phyloP scores from a whole-genome alignment of 306 rosid species.

The Alnus glutinosa region DNA sequence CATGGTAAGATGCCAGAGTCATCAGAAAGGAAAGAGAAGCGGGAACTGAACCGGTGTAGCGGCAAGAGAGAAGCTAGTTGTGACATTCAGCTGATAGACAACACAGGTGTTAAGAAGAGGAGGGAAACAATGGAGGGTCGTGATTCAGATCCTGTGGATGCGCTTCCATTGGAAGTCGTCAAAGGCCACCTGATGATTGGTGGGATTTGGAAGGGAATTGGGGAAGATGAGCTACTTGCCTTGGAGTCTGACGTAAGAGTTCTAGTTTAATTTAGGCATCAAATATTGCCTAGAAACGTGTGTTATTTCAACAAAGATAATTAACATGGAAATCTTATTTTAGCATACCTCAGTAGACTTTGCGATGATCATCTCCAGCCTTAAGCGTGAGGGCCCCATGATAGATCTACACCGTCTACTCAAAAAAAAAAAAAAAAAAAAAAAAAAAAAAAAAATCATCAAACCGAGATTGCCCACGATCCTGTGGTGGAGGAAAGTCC shows the following conservation, averaged over 20 bases:
- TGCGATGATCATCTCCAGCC: neutral
- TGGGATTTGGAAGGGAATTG: conserved; percentile 62
- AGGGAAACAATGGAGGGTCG: conserved; percentile 38
- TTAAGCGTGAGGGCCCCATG: too few relatives aligned
- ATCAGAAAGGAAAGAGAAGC: conserved; percentile 26
- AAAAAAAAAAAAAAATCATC: neutral
- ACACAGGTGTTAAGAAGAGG: conserved; percentile 54
- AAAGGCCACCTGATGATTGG: conserved; percentile 53
- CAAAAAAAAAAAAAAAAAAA: neutral
- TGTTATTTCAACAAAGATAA: neutral
- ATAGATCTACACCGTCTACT: too few relatives aligned
- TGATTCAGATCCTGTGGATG: conserved; percentile 19
- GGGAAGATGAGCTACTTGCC: conserved; percentile 57
- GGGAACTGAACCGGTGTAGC: conserved; percentile 30
- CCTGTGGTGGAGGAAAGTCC: conserved; percentile 35
- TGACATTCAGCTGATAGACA: conserved; percentile 46
- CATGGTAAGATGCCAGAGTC: conserved; percentile 18
- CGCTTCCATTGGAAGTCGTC: conserved; percentile 28
- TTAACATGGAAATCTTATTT: neutral
- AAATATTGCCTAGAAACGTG: neutral
- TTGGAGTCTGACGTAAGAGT: conserved; percentile 62
- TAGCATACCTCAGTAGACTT: neutral
- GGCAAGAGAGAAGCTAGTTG: conserved; percentile 54
- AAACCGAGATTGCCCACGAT: neutral
- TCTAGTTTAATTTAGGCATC: conserved; percentile 35